Conservation (phyloP, 208 protist species). For the Trypanosoma brucei region DNA sequence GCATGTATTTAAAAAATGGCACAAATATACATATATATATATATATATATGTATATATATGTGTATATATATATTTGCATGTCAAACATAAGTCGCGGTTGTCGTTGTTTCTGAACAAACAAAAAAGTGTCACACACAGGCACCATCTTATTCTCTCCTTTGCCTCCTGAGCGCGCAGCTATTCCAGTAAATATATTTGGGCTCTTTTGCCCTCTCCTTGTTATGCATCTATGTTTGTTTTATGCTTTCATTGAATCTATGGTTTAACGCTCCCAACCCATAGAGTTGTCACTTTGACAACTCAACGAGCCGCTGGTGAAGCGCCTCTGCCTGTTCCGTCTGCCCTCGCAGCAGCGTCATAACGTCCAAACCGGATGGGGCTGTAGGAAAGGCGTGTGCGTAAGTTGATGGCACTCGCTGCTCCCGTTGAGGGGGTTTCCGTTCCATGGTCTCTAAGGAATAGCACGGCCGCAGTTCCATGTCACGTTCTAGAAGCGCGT, state of each 20-base stretch:
- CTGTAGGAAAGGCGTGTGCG: not conserved
- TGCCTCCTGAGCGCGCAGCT: no score
- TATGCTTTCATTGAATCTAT: not conserved
- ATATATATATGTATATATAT: no score
- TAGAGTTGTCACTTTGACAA: conserved; percentile 24
- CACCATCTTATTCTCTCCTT: no score
- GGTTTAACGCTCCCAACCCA: not conserved
- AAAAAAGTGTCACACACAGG: no score
- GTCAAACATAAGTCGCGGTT: no score
- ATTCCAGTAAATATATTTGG: no score
- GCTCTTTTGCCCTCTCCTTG: no score
- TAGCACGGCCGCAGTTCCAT: conserved; percentile 7
- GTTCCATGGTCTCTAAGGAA: not conserved
- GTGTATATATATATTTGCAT: no score
- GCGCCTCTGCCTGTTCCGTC: conserved; percentile 52
- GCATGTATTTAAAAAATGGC: no score
- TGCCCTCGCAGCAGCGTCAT: conserved; percentile 51
- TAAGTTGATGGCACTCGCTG: not conserved
- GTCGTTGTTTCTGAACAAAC: no score
- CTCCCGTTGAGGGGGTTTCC: not conserved
- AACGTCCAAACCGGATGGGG: conserved; percentile 33
- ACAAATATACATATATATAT: no score
- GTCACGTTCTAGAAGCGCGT: conserved; percentile 52
- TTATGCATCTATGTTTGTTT: no score
- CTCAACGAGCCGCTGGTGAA: conserved; percentile 60